A percentile compares a stretch with the other conserved stretches of the same genome.
These are phyloP conservation scores for Senna tora DNA, from an alignment of 306 rosid species.

Conservation along the genomic window DNA sequence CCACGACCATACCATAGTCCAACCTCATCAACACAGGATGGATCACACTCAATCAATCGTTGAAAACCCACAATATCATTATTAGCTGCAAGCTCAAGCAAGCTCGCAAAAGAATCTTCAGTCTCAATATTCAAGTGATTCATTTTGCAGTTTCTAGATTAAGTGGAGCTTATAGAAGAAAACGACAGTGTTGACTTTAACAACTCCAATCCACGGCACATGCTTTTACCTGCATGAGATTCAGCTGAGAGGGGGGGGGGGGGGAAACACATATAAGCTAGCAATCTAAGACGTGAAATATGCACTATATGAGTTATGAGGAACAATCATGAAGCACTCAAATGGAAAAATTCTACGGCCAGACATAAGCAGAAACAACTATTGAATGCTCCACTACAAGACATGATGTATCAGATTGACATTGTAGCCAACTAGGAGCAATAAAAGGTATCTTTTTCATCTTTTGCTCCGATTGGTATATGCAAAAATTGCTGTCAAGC, in stretches of 20 bases:
- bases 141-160: conserved; percentile 47
- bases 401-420: not conserved
- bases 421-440: not conserved
- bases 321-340: conserved; percentile 6
- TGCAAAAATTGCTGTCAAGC: not conserved
- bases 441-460: not conserved
- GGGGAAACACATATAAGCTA: not conserved
- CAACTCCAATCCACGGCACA: conserved; percentile 52
- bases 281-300: not conserved
- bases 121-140: conserved; percentile 63
- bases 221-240: conserved; percentile 43
- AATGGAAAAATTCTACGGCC: not conserved
- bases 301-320: not conserved
- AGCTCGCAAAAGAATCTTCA: conserved; percentile 59
- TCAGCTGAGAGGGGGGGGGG: conserved; percentile 35
- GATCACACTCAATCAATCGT: conserved; percentile 57
- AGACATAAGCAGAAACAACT: not conserved
- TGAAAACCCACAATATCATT: conserved; percentile 64
- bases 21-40: conserved; percentile 61
- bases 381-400: not conserved
- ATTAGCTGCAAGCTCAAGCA: conserved; percentile 74
- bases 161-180: conserved; percentile 25
- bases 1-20: conserved; percentile 70
- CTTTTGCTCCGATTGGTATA: not conserved
- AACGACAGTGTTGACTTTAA: conserved; percentile 28